phyloP scores from a whole-genome alignment of 441 rosid genomes.

The Populus hybrid region DNA sequence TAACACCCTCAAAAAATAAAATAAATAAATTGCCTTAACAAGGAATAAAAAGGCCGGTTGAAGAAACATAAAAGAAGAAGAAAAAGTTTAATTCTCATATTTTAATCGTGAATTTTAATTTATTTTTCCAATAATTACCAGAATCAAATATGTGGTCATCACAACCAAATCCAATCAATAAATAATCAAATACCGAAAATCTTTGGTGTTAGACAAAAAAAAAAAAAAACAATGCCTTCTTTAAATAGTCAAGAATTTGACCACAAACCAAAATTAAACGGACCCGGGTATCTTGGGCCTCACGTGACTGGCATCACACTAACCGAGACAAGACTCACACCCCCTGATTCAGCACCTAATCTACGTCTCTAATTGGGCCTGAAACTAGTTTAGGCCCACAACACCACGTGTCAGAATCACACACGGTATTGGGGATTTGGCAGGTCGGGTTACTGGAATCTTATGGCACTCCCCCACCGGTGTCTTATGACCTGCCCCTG shows the following conservation, averaged over 20 bases:
- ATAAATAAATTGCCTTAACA: no score
- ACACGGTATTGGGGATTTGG: not conserved
- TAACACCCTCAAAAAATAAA: no score
- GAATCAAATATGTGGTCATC: no score
- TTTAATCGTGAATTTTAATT: no score
- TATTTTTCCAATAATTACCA: no score
- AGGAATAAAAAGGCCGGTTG: no score
- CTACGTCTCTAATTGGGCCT: not conserved
- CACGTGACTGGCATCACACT: not conserved
- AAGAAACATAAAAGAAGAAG: no score
- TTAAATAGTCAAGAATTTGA: not conserved
- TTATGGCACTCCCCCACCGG: not conserved
- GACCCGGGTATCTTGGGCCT: not conserved
- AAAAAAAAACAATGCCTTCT: not conserved
- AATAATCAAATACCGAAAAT: not conserved
- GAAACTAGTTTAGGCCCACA: not conserved
- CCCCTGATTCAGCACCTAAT: not conserved
- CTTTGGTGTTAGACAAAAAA: not conserved
- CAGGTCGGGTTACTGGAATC: not conserved
- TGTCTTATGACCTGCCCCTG: not conserved
- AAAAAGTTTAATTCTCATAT: no score
- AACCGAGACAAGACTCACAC: not conserved
- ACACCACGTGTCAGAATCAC: not conserved
- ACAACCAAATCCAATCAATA: not conserved
- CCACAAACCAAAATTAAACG: not conserved